Evolutionary conservation across 2,329 filamentous ascomycete species (phyloP), one percentile per base, ranked within the genome.

Genomic region (Periconia sp.): DNA sequence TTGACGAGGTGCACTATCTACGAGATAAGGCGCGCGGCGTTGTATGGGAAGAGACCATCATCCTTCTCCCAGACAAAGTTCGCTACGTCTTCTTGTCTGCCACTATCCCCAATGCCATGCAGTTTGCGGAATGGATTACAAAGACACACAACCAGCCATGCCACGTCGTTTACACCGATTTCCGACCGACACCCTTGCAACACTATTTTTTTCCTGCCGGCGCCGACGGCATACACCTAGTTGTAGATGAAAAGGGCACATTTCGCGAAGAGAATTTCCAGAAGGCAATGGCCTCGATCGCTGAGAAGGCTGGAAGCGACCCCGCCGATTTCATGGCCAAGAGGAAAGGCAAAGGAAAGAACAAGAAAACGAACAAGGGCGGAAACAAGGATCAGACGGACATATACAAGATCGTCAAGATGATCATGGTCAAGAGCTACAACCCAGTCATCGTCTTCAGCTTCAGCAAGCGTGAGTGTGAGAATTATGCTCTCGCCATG

Each of bases 391-490:
- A 65, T 5, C 76, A 83, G 11, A 85, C 84, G 1, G 94, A 99
- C 71, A 96, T 99, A 49, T 91, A 90, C 76, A 97, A 96, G 78
- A 96, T 99, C 61, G 88, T 99, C 56, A 89, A 88, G 71, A 99
- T 99, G 94, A 95, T 97, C 58, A 95, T 99, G 86, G 81, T 89
- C 73, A 96, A 92, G 76, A 94, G 88, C 66, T 95, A 94, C 73
- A 96, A 99, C 63, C 94, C 94, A 0, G 94, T 97, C 60, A 99
- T 99, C 66, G 91, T 99, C 26, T 99, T 99, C 82, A 97, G 92
- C 72, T 99, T 99, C 76, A 96, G 92, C 79, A 99, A 99, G 77
- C 83, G 92, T 54, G 92, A 97, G 62, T 96, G 92, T 68, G 94
- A 99, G 73, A 85, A 86, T 50, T 85, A 94, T 70, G 94, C 94